These are phyloP conservation scores for Hypocrella siamensis DNA, from an alignment of 2,329 filamentous ascomycete species.

Conservation along the genomic window DNA sequence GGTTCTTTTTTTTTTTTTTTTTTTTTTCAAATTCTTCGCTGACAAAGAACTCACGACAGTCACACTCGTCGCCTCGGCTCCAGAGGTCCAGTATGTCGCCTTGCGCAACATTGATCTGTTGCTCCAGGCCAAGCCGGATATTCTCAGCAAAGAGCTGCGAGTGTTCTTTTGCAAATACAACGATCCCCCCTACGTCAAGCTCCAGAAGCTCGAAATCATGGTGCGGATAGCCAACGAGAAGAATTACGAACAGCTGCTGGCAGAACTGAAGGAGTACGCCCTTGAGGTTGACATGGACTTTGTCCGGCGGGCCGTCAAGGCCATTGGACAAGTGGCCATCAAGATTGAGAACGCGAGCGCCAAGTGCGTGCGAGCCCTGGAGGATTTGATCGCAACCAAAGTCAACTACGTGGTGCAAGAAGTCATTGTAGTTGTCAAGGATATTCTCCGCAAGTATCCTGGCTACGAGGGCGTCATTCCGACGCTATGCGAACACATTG, in stretches of 20 bases:
- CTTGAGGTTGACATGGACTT: slow-evolving; percentile 99
- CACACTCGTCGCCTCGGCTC: slow-evolving; percentile 84
- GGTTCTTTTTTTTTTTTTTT: not conserved
- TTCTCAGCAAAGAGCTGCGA: slow-evolving; percentile 89
- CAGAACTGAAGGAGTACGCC: slow-evolving; percentile 93
- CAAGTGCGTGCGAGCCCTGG: slow-evolving; percentile 83
- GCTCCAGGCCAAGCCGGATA: slow-evolving; percentile 89
- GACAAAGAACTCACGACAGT: slow-evolving; percentile 41
- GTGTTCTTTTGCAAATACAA: slow-evolving; percentile 99
- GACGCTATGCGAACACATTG: slow-evolving; percentile 88
- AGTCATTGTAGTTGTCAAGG: slow-evolving; percentile 96
- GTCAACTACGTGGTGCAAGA: slow-evolving; percentile 99
- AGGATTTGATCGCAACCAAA: slow-evolving; percentile 92
- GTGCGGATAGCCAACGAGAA: slow-evolving; percentile 95
- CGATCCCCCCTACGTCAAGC: slow-evolving; percentile 91
- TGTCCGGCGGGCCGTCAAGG: slow-evolving; percentile 81
- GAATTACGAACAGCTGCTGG: slow-evolving; percentile 87
- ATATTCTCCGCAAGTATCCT: slow-evolving; percentile 93
- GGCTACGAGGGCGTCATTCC: slow-evolving; percentile 97
- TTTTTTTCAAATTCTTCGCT: no score
- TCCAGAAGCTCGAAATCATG: slow-evolving; percentile 98
- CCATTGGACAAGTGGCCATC: slow-evolving; percentile 95
- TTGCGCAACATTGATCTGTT: slow-evolving; percentile 91
- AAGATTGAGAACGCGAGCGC: slow-evolving; percentile 94
- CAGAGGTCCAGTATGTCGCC: slow-evolving; percentile 96